Percentiles rank a stretch among this genome's conserved stretches.
Conservation (phyloP, 768 basidiomycete species). For the Coprinellus micaceus region DNA sequence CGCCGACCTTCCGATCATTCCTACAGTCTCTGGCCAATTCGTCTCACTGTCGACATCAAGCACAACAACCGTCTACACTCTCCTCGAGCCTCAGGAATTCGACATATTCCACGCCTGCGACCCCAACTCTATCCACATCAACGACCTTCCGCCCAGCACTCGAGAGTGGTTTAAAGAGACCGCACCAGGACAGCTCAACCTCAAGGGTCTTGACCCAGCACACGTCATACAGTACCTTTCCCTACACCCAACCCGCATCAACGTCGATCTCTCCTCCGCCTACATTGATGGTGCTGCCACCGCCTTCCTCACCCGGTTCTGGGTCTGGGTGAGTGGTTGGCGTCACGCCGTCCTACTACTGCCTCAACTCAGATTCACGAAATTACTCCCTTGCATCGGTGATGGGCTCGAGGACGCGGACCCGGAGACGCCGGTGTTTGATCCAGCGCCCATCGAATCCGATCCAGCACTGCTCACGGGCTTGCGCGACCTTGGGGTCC, state of each 20-base stretch:
- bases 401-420: background rate
- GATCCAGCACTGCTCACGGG: background rate
- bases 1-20: constrained; percentile 35
- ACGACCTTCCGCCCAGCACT: constrained; percentile 21
- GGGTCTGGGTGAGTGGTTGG: constrained; percentile 38
- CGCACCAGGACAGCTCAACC: constrained; percentile 28
- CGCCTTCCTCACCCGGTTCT: constrained; percentile 39
- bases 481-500: background rate
- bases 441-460: background rate
- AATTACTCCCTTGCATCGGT: background rate
- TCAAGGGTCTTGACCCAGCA: constrained; percentile 23
- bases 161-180: constrained; percentile 17
- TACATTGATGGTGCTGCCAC: constrained; percentile 17
- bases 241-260: constrained; percentile 20
- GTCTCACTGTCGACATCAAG: constrained; percentile 16
- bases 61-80: constrained; percentile 12
- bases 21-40: constrained; percentile 19
- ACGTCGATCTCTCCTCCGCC: constrained; percentile 16
- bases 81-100: constrained; percentile 22
- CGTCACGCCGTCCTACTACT: background rate
- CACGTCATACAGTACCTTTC: constrained; percentile 28
- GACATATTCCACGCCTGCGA: constrained; percentile 33
- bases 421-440: background rate
- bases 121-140: constrained; percentile 26
- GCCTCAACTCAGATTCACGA: background rate